These are phyloP conservation scores for Fusarium nanum DNA, from an alignment of 2,329 filamentous ascomycete species.

Conservation along the genomic window DNA sequence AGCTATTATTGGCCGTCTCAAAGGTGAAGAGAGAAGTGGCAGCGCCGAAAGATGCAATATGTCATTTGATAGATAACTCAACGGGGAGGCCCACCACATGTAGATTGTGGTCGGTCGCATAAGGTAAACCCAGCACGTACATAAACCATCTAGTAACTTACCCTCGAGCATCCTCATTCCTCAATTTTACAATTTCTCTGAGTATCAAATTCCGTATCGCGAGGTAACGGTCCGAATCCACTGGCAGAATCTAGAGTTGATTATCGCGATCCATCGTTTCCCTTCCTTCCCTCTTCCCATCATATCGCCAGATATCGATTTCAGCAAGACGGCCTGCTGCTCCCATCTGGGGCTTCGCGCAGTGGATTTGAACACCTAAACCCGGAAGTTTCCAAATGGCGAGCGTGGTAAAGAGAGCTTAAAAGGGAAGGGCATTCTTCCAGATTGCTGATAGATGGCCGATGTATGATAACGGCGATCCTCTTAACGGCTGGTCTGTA, in stretches of 20 bases:
- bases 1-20: no score
- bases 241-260: background rate
- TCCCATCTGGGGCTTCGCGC: constrained; percentile 7
- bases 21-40: no score
- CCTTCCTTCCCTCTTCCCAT: background rate
- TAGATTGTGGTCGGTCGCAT: no score
- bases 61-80: no score
- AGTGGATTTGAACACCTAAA: constrained; percentile 1
- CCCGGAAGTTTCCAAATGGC: background rate
- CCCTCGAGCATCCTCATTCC: no score
- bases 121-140: no score
- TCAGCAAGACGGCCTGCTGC: constrained; percentile 14
- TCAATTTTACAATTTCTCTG: no score
- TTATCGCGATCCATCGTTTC: background rate
- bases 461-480: background rate
- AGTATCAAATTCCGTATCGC: no score
- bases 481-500: constrained; percentile 5
- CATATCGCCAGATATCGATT: background rate
- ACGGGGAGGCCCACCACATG: no score
- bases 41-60: no score
- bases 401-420: accelerated
- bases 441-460: background rate
- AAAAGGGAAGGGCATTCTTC: background rate
- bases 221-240: no score
- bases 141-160: no score